These are phyloP conservation scores for Nicotiana noctiflora DNA, from an alignment of 257 asterid species.

Conservation along the genomic window DNA sequence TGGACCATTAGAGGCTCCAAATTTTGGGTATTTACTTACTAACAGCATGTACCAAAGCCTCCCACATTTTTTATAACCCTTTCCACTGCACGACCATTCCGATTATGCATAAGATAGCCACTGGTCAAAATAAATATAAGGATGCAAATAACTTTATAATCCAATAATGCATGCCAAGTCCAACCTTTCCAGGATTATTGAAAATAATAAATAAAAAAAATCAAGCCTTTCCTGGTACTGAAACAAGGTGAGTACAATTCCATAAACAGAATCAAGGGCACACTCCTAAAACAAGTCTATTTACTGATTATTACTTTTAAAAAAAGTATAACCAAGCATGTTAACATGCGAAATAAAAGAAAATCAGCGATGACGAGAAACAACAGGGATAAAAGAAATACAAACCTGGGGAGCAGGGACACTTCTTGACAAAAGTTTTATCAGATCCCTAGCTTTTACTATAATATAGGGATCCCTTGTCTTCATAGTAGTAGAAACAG, in stretches of 20 bases:
- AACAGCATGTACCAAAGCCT: not conserved
- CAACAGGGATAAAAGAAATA: not conserved
- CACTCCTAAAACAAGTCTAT: not conserved
- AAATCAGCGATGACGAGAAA: not conserved
- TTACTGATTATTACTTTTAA: not conserved
- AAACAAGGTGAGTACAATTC: not conserved
- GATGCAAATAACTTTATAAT: not conserved
- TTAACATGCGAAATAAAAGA: not conserved
- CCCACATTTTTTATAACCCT: not conserved
- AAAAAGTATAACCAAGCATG: not conserved
- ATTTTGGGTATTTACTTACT: not conserved
- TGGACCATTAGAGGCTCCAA: not conserved
- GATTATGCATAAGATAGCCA: not conserved
- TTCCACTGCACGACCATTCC: not conserved
- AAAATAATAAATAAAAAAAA: not conserved
- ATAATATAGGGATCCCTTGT: conserved; percentile 83
- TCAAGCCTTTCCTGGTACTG: not conserved
- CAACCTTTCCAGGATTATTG: not conserved
- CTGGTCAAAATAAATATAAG: not conserved
- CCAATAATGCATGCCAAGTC: not conserved
- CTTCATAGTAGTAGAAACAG: conserved; percentile 79
- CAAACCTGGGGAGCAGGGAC: conserved; percentile 93
- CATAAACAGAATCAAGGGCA: not conserved
- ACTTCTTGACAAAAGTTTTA: conserved; percentile 87
- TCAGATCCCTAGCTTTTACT: conserved; percentile 83